A percentile compares a stretch with the other conserved stretches of the same genome.
phyloP scores from a whole-genome alignment of 176 grass and related monocot species.

The Oryza coarctata region DNA sequence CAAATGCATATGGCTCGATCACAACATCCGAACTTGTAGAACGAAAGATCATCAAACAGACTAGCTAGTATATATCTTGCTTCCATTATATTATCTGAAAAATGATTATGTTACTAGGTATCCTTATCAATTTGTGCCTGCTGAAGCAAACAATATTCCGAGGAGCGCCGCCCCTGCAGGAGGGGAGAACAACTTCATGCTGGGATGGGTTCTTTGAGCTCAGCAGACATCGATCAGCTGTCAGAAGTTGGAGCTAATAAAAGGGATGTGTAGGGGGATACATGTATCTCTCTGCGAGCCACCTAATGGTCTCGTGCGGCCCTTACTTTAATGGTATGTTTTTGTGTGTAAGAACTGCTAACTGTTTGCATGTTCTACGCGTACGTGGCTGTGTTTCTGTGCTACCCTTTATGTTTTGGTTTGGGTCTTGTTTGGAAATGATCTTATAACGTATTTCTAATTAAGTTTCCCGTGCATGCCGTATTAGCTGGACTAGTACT shows the following conservation, averaged over 20 bases:
- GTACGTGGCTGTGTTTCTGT: constrained; percentile 7
- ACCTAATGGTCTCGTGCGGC: not conserved
- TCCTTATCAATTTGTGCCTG: constrained; percentile 57
- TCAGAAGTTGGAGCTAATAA: constrained; percentile 31
- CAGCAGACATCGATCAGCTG: not conserved
- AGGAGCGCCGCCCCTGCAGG: constrained; percentile 36
- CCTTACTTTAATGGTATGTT: not conserved
- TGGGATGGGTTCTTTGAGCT: constrained; percentile 78
- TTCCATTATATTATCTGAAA: not conserved
- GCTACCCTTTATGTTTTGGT: not conserved
- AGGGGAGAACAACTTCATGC: constrained; percentile 86
- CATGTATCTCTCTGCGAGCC: not conserved
- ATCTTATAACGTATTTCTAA: constrained; percentile 10
- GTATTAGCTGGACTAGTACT: not conserved
- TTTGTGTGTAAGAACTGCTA: constrained; percentile 29
- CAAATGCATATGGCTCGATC: not conserved
- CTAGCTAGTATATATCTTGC: not conserved
- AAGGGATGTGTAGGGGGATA: constrained; percentile 21
- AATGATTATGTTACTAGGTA: constrained; percentile 47
- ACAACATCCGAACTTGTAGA: not conserved
- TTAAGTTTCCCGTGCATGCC: constrained; percentile 7
- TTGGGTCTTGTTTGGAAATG: not conserved
- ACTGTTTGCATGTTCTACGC: not conserved
- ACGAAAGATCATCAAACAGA: not conserved
- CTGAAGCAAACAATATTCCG: constrained; percentile 45